phyloP scores from a whole-genome alignment of 352 stramenopile genomes.

The Globisporangium ultimum region DNA sequence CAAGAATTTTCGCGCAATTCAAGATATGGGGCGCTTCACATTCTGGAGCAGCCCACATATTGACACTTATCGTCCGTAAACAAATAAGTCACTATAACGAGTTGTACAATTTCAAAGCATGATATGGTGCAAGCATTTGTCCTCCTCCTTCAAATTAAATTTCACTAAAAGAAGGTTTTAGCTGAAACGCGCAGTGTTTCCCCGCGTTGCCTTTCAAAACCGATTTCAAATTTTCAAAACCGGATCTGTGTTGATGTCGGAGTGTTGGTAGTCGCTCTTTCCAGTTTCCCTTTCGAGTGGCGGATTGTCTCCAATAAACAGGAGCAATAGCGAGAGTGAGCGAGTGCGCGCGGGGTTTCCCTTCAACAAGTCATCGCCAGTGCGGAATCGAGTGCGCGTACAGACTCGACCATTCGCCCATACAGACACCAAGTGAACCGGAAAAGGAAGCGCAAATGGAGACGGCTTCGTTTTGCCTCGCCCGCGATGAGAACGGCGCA shows the following conservation, averaged over 20 bases:
- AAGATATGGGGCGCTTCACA: neutral
- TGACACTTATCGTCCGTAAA: no score
- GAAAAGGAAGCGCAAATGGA: slow-evolving; percentile 4
- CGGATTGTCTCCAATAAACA: neutral
- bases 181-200: neutral
- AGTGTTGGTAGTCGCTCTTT: slow-evolving; percentile 4
- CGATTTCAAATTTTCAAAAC: slow-evolving; percentile 16
- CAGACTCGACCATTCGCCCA: slow-evolving; percentile 19
- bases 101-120: no score
- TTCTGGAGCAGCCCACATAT: neutral
- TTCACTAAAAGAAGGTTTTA: no score
- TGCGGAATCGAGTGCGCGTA: slow-evolving; percentile 7
- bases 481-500: slow-evolving; percentile 19
- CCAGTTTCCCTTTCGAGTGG: neutral
- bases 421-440: neutral
- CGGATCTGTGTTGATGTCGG: neutral
- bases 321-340: no score
- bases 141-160: no score
- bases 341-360: slow-evolving; percentile 8
- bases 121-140: no score
- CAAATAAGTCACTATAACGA: neutral
- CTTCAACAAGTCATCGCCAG: slow-evolving; percentile 3
- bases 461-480: slow-evolving; percentile 2
- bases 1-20: slow-evolving; percentile 19
- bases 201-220: neutral